A percentile compares a stretch with the other conserved stretches of the same genome.
phyloP scores from a whole-genome alignment of 106 monocot genomes.

The Dendrobium chrysotoxum region DNA sequence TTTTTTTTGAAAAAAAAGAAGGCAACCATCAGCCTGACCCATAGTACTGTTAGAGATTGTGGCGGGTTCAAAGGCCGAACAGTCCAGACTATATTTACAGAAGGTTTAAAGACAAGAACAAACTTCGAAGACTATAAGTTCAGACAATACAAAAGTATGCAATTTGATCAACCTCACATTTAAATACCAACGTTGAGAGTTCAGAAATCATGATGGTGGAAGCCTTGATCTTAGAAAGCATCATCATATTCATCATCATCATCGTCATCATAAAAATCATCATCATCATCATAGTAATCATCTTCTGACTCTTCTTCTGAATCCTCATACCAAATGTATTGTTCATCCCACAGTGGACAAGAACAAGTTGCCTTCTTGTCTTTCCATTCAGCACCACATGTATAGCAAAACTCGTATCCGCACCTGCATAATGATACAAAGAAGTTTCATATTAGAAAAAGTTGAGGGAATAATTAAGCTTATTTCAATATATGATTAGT shows the following conservation, averaged over 20 bases:
- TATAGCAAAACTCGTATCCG: conserved; percentile 91
- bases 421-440: conserved; percentile 39
- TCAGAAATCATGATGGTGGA: neutral
- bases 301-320: conserved; percentile 9
- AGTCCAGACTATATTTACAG: neutral
- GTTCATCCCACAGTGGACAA: conserved; percentile 66
- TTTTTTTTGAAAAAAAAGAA: too few species aligned
- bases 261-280: conserved; percentile 15
- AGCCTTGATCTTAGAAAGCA: neutral
- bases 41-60: neutral
- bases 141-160: neutral
- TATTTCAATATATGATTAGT: neutral
- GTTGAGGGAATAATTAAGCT: neutral
- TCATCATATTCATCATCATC: conserved; percentile 7
- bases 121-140: neutral
- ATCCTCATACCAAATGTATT: conserved; percentile 24
- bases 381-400: conserved; percentile 81
- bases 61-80: neutral
- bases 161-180: too few species aligned
- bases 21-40: neutral
- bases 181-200: too few species aligned
- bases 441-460: neutral
- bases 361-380: conserved; percentile 67
- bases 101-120: neutral
- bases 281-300: conserved; percentile 19